Percentiles rank a stretch among this genome's conserved stretches.
phyloP scores from a whole-genome alignment of 2,329 filamentous ascomycete genomes.

The Metarhizium humberi region DNA sequence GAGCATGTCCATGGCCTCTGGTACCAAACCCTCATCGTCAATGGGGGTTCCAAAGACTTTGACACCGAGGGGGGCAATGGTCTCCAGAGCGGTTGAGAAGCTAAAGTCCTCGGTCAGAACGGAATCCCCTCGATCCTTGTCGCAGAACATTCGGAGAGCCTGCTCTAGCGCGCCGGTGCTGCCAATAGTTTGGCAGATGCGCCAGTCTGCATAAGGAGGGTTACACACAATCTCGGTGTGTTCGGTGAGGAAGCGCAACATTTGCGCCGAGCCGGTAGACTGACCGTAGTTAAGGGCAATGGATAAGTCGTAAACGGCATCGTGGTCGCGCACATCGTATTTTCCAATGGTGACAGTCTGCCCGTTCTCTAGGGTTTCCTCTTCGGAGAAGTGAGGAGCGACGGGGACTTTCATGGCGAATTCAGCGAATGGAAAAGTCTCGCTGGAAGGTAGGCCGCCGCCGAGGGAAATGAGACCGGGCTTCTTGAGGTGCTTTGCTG shows the following conservation, averaged over 20 bases:
- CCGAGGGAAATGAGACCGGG: conserved; percentile 87
- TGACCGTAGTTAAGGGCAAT: conserved; percentile 92
- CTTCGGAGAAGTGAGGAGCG: conserved; percentile 60
- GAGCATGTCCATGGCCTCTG: conserved; percentile 41
- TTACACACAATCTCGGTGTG: conserved; percentile 86
- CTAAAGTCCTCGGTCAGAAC: conserved; percentile 86
- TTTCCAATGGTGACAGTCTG: conserved; percentile 63
- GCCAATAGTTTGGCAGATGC: conserved; percentile 71
- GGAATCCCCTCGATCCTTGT: conserved; percentile 59
- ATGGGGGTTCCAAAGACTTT: conserved; percentile 40
- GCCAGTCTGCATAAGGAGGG: conserved; percentile 87
- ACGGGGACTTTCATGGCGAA: conserved; percentile 65
- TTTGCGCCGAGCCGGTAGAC: conserved; percentile 73
- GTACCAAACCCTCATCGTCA: conserved; percentile 44
- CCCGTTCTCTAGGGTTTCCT: conserved; percentile 52
- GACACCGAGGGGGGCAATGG: conserved; percentile 43
- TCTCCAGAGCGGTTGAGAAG: conserved; percentile 64
- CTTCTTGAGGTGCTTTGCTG: conserved; percentile 68
- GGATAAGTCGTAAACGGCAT: conserved; percentile 58
- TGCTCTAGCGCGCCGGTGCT: conserved; percentile 83
- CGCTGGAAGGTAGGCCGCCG: conserved; percentile 77
- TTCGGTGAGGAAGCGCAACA: conserved; percentile 86
- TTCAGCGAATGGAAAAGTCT: conserved; percentile 87
- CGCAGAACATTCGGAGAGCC: conserved; percentile 71
- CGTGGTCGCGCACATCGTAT: conserved; percentile 62